Conservation (phyloP, 108 stramenopile species). For the Cylindrotheca closterium region DNA sequence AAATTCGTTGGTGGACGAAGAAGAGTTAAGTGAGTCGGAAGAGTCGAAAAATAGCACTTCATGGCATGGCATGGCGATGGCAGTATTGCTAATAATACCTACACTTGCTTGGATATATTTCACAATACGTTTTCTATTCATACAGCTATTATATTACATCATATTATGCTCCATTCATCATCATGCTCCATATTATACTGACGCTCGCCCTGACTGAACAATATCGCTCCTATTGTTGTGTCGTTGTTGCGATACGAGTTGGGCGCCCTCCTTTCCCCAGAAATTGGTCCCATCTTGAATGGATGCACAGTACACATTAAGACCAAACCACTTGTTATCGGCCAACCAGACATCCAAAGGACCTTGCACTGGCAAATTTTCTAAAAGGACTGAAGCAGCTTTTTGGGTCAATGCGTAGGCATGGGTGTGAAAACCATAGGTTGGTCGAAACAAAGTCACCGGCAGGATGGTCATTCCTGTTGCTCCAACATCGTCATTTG, state of each 20-base stretch:
- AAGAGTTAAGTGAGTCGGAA: no score
- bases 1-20: no score
- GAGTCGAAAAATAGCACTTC: no score
- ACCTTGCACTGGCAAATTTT: slow-evolving; percentile 33
- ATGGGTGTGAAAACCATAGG: slow-evolving; percentile 55
- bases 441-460: slow-evolving; percentile 28
- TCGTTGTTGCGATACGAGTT: slow-evolving; percentile 5
- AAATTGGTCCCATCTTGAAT: slow-evolving; percentile 1
- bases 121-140: no score
- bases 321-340: slow-evolving; percentile 51
- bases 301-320: slow-evolving; percentile 32
- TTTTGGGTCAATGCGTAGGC: slow-evolving; percentile 35
- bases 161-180: no score
- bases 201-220: slow-evolving; percentile 9
- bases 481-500: no score
- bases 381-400: slow-evolving; percentile 25
- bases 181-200: no score
- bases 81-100: no score
- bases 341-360: slow-evolving; percentile 61
- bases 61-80: no score
- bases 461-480: neutral
- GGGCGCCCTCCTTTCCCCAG: neutral
- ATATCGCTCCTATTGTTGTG: slow-evolving; percentile 3
- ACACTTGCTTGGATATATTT: no score
- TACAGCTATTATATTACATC: no score